Conservation (phyloP, 148 eudicot species). For the Persicaria tinctoria region DNA sequence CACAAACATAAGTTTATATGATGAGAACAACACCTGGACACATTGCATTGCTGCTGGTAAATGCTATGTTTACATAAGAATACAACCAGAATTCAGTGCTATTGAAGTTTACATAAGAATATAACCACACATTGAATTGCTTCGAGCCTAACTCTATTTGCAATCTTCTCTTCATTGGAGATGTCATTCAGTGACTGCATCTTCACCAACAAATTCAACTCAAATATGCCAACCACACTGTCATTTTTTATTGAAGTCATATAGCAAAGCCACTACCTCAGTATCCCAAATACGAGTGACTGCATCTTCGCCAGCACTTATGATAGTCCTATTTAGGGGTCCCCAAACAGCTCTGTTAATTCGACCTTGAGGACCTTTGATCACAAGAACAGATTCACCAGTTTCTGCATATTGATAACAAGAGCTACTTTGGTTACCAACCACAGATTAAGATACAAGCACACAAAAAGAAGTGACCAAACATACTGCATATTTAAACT, state of each 20-base stretch:
- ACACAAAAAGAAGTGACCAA: background rate
- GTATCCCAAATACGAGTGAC: conserved; percentile 87
- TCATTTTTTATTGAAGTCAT: background rate
- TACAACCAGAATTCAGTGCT: no score
- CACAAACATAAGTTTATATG: no score
- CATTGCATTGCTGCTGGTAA: no score
- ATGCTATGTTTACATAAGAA: no score
- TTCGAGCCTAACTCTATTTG: no score
- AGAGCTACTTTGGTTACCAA: background rate
- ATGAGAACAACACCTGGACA: no score
- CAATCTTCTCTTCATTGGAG: no score
- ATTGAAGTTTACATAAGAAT: no score
- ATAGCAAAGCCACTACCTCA: conserved; percentile 38
- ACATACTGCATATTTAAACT: background rate
- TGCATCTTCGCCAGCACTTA: conserved; percentile 94
- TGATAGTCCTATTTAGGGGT: conserved; percentile 73
- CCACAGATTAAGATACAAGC: background rate
- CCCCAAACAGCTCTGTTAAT: conserved; percentile 98
- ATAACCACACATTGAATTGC: no score
- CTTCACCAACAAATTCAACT: background rate
- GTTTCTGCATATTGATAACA: conserved; percentile 43
- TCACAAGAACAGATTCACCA: conserved; percentile 51
- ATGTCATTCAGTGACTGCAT: no score
- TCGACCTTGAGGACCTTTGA: conserved; percentile 83
- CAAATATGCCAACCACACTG: conserved; percentile 1